Percentiles rank a stretch among this genome's conserved stretches.
Evolutionary conservation across 1,284 basidiomycete species (phyloP).

Genomic region (Anthracocystis setariae): DNA sequence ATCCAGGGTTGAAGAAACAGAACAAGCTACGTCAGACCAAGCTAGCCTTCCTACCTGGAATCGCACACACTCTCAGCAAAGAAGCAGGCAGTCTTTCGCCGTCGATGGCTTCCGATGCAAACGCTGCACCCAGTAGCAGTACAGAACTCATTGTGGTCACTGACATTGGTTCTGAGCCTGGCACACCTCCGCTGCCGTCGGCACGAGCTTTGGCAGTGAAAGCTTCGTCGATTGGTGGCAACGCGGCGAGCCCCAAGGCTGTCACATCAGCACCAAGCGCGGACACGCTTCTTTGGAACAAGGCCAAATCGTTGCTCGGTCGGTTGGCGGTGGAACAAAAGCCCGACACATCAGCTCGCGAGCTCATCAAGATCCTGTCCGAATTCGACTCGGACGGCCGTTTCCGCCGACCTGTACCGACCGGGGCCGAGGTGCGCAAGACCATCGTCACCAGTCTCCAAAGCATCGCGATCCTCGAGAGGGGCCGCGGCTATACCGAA

Average conservation of each 20-base stretch:
- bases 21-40: constrained; percentile 27
- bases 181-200: constrained; percentile 33
- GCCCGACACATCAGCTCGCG: constrained; percentile 17
- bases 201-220: constrained; percentile 27
- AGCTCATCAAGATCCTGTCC: constrained; percentile 24
- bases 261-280: neutral
- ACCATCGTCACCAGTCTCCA: constrained; percentile 22
- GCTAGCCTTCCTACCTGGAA: constrained; percentile 17
- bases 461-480: constrained; percentile 29
- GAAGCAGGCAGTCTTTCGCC: neutral
- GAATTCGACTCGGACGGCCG: constrained; percentile 25
- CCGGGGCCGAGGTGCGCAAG: constrained; percentile 24
- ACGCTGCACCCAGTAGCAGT: neutral
- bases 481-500: constrained; percentile 35
- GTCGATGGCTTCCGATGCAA: neutral
- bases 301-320: constrained; percentile 15
- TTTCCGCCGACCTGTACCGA: constrained; percentile 21
- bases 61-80: constrained; percentile 16
- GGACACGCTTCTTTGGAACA: constrained; percentile 11
- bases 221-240: constrained; percentile 2
- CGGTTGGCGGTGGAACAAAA: constrained; percentile 22
- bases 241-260: neutral
- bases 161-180: constrained; percentile 16
- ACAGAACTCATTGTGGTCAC: neutral
- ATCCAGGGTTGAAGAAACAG: constrained; percentile 4